Percentiles rank a stretch among this genome's conserved stretches.
Conservation (phyloP, 1,284 basidiomycete genomes). For the Moesziomyces antarcticus region DNA sequence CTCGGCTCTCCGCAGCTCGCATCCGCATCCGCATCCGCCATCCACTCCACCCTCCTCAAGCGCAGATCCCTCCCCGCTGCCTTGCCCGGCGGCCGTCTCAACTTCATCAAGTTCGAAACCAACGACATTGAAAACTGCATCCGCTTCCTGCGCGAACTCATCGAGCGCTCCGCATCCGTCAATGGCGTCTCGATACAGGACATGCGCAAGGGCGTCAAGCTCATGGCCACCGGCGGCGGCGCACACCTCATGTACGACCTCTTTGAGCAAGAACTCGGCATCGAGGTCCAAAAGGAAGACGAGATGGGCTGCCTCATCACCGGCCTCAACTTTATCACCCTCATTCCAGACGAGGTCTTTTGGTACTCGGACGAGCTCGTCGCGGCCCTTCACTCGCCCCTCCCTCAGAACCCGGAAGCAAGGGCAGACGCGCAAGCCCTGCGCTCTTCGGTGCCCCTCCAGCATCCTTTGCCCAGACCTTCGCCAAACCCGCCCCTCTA, state of each 20-base stretch:
- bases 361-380: slow-evolving; percentile 98
- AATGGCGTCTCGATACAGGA: slow-evolving; percentile 88
- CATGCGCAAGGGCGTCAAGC: slow-evolving; percentile 93
- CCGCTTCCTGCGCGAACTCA: slow-evolving; percentile 86
- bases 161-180: slow-evolving; percentile 84
- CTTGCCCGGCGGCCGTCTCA: slow-evolving; percentile 87
- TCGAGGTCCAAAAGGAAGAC: slow-evolving; percentile 88
- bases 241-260: slow-evolving; percentile 92
- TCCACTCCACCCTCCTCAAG: slow-evolving; percentile 56
- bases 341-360: slow-evolving; percentile 97
- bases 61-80: slow-evolving; percentile 60
- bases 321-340: slow-evolving; percentile 93
- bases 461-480: slow-evolving; percentile 79
- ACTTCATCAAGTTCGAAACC: slow-evolving; percentile 98
- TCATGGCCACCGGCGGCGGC: slow-evolving; percentile 97
- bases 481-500: slow-evolving; percentile 91
- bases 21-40: slow-evolving; percentile 42
- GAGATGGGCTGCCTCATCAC: slow-evolving; percentile 99
- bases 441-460: slow-evolving; percentile 42
- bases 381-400: slow-evolving; percentile 49
- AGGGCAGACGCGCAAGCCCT: slow-evolving; percentile 47
- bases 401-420: slow-evolving; percentile 44
- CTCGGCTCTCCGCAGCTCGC: slow-evolving; percentile 32
- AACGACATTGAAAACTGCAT: slow-evolving; percentile 84
- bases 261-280: slow-evolving; percentile 79